Evolutionary conservation across 371 early-diverging fungal genomes (phyloP).

Genomic region (Dipsacomyces acuminosporus): DNA sequence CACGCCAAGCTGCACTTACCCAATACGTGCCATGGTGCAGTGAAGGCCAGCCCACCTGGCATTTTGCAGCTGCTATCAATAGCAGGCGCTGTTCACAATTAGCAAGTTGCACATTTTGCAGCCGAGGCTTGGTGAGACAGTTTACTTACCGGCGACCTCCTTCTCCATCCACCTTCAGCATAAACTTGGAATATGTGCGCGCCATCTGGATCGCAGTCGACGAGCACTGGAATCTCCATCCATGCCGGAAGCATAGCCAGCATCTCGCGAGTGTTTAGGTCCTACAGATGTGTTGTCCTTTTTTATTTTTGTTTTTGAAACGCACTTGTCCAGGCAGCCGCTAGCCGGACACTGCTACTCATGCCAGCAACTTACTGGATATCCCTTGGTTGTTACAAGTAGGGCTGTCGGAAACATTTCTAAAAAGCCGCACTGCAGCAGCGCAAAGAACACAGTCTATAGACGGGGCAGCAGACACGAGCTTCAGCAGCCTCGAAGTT

Average conservation of each 20-base stretch:
- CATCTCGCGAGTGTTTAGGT: constrained; percentile 31
- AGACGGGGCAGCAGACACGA: no score
- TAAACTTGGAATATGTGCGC: constrained; percentile 38
- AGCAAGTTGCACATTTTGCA: background rate
- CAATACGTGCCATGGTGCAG: constrained; percentile 21
- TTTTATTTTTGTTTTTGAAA: no score
- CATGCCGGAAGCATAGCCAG: constrained; percentile 4
- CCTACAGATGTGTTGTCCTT: no score
- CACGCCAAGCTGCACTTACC: no score
- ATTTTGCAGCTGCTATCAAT: constrained; percentile 9
- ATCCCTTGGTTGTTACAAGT: constrained; percentile 31
- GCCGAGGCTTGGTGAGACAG: background rate
- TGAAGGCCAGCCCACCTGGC: constrained; percentile 34
- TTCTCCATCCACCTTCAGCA: constrained; percentile 20
- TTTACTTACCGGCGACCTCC: background rate
- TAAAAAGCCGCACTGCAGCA: constrained; percentile 26
- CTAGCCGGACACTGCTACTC: no score
- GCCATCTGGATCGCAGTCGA: constrained; percentile 38
- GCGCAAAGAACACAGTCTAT: constrained; percentile 34
- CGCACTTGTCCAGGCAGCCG: no score
- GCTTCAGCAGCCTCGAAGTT: no score
- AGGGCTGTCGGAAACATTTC: constrained; percentile 14
- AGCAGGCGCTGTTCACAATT: background rate
- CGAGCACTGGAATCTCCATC: constrained; percentile 13
- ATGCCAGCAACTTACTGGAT: constrained; percentile 40